Percentiles rank a stretch among this genome's conserved stretches.
These are phyloP conservation scores for Barnettozyma californica DNA, from an alignment of 805 yeast genomes.

Conservation along the genomic window DNA sequence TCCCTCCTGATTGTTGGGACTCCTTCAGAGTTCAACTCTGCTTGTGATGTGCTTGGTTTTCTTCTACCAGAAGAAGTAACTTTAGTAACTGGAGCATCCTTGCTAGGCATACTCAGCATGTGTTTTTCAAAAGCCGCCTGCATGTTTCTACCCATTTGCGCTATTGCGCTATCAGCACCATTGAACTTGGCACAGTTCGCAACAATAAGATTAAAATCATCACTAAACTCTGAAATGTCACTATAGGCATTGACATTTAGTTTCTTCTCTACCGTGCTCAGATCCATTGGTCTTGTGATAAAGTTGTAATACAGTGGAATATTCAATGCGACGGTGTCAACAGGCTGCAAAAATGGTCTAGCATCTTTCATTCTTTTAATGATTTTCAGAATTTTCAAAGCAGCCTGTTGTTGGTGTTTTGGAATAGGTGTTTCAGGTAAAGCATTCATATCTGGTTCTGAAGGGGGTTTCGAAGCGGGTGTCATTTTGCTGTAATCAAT, in stretches of 20 bases:
- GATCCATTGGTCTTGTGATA: conserved; percentile 87
- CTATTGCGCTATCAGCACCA: conserved; percentile 75
- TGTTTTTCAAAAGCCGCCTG: conserved; percentile 93
- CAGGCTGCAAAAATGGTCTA: conserved; percentile 83
- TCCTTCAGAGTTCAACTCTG: conserved; percentile 37
- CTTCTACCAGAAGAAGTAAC: conserved; percentile 15
- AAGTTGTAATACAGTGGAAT: conserved; percentile 87
- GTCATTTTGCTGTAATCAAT: conserved; percentile 19
- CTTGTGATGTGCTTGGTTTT: conserved; percentile 24
- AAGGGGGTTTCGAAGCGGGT: conserved; percentile 74
- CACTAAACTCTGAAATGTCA: conserved; percentile 59
- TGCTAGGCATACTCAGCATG: conserved; percentile 84
- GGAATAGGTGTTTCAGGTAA: conserved; percentile 67
- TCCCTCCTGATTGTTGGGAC: conserved; percentile 71
- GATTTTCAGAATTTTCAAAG: conserved; percentile 73
- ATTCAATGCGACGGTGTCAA: conserved; percentile 80
- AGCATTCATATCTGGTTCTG: conserved; percentile 68
- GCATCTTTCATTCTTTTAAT: conserved; percentile 91
- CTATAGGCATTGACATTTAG: conserved; percentile 65
- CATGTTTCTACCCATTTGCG: conserved; percentile 87
- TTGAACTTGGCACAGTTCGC: conserved; percentile 77
- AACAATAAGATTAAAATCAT: conserved; percentile 82
- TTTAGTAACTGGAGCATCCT: conserved; percentile 30
- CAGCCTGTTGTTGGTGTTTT: conserved; percentile 78
- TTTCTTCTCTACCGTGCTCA: conserved; percentile 84